Base-by-base conservation (phyloP, 2,329 filamentous ascomycete species). In the Trichoderma cornu-damae region DNA sequence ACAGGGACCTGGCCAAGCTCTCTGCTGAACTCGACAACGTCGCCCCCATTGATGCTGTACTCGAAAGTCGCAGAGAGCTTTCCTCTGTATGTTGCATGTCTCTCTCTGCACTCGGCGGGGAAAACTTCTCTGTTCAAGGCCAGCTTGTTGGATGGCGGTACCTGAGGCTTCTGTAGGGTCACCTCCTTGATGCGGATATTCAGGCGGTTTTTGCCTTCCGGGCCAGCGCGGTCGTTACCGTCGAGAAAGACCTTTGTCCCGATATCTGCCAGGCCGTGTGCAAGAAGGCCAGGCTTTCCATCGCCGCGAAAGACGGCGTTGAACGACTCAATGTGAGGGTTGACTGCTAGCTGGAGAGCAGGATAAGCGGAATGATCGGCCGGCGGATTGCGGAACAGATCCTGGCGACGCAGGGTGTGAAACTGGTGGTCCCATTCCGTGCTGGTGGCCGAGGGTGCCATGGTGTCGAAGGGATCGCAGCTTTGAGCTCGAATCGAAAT, bases 291-390 rank as follows among this genome's bases (percentile, higher is more conserved):
- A 12, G 69, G 71, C 62, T 72, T 74, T 49, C 89, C 90, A 72
- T 87, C 81, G 58, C 81, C 78, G 30, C 85, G 83, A 69, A 96
- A 95, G 47, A 97, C 80, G 52, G 86, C 86, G 77, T 99, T 96
- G 83, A 96, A 99, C 6, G 94, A 94, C 68, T 96, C 87, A 66
- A 97, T 88, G 73, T 99, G 94, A 49, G 94, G 94, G 63, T 89
- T 81, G 59, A 97, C 86, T n/a, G 93, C 89, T 60, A 83, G 82
- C 66, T 92, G 87, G 47, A 99, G 83, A 20, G 88, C 82, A 12
- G 94, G 94, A 69, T 96, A 97, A 59, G 93, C 90, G 8, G 88
- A 88, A 65, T 84, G 87, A 70, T 97, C 92, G 67, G 83, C 87
- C 0, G 94, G 93, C 16, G 94, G 93, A 64, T 95, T 86, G 67